Evolutionary conservation across 23 red algal species (phyloP).

Genomic region (Pyropia haitanensis): DNA sequence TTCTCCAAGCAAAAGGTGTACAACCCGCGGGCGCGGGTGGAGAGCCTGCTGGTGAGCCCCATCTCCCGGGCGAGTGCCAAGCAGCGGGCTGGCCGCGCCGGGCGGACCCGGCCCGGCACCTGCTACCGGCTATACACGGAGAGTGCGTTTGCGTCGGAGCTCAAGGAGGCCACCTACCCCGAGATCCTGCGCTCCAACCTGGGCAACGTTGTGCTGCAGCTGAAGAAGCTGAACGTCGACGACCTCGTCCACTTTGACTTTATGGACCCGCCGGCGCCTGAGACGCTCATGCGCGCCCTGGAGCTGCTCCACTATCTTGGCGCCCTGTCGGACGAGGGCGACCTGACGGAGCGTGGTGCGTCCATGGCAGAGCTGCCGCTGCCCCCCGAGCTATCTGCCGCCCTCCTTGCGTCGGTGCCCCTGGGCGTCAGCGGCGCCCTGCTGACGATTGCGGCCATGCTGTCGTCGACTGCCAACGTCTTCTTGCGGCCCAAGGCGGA

Average conservation of each 20-base stretch:
- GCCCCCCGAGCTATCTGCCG: slow-evolving; percentile 51
- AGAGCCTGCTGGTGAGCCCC: slow-evolving; percentile 53
- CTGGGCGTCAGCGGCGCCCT: slow-evolving; percentile 61
- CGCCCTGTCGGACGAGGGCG: slow-evolving; percentile 79
- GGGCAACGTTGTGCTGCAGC: slow-evolving; percentile 78
- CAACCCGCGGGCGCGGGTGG: slow-evolving; percentile 67
- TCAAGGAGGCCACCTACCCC: slow-evolving; percentile 58
- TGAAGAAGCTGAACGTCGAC: slow-evolving; percentile 68
- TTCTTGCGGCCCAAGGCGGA: slow-evolving; percentile 44
- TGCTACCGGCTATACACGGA: slow-evolving; percentile 94
- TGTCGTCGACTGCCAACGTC: slow-evolving; percentile 63
- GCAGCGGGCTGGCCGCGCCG: slow-evolving; percentile 87
- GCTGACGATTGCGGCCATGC: slow-evolving; percentile 92
- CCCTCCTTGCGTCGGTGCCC: slow-evolving; percentile 59
- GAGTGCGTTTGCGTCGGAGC: slow-evolving; percentile 59
- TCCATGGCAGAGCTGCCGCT: slow-evolving; percentile 80
- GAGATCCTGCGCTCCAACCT: slow-evolving; percentile 96
- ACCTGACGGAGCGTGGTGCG: slow-evolving; percentile 68
- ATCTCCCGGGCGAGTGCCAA: slow-evolving; percentile 83
- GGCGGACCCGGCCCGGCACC: slow-evolving; percentile 74
- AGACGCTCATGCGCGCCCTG: slow-evolving; percentile 90
- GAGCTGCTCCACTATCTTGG: slow-evolving; percentile 82
- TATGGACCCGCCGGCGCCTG: slow-evolving; percentile 95
- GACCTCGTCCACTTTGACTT: slow-evolving; percentile 99
- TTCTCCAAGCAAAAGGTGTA: slow-evolving; percentile 88